phyloP scores from a whole-genome alignment of 495 filamentous ascomycete genomes.

The Hypomontagnella submonticulosa region DNA sequence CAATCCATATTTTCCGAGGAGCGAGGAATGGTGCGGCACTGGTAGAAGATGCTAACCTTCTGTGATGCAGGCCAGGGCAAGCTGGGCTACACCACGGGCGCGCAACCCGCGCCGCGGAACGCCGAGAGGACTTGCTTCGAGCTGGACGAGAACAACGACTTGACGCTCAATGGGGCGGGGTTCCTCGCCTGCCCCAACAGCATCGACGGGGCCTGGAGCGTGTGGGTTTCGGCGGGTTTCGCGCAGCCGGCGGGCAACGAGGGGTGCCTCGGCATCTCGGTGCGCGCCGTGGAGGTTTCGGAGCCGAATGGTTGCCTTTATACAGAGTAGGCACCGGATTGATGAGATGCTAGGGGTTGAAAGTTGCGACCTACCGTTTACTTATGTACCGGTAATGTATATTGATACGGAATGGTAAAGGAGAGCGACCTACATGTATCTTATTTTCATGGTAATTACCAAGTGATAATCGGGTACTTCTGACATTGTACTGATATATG shows the following conservation, averaged over 20 bases:
- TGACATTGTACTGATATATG: no score
- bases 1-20: not conserved
- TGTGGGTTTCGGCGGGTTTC: constrained; percentile 59
- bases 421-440: no score
- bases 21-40: no score
- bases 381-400: no score
- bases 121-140: constrained; percentile 59
- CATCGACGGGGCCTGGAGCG: constrained; percentile 59
- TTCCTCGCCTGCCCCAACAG: constrained; percentile 63
- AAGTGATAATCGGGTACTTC: no score
- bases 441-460: no score
- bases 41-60: not conserved
- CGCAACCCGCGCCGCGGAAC: constrained; percentile 50
- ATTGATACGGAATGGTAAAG: no score
- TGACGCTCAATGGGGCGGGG: constrained; percentile 56
- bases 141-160: constrained; percentile 52
- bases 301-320: constrained; percentile 43
- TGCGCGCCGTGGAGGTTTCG: constrained; percentile 47
- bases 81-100: constrained; percentile 61
- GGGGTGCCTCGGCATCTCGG: constrained; percentile 57
- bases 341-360: no score
- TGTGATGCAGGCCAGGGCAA: constrained; percentile 56
- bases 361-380: no score
- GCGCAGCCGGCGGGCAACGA: constrained; percentile 57
- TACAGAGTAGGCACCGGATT: constrained; percentile 15